Conservation (phyloP, 139 green algal genomes). For the Volvox reticuliferus region DNA sequence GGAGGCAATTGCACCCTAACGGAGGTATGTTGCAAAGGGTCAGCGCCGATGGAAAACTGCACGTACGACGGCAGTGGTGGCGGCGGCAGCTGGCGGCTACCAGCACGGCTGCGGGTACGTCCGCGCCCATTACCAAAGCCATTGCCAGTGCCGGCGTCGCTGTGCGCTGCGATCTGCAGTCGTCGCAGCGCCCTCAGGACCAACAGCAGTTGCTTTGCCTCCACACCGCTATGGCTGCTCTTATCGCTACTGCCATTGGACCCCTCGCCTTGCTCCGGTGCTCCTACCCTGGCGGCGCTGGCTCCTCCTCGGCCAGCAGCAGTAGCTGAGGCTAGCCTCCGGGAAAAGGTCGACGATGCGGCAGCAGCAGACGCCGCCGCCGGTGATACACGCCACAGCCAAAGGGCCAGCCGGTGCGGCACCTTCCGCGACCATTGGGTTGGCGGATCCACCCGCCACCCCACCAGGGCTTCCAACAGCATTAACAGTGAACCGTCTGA, state of each 20-base stretch:
- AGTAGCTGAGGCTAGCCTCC: background rate
- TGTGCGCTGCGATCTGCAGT: background rate
- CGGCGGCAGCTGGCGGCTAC: no score
- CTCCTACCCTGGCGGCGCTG: background rate
- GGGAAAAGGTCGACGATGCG: background rate
- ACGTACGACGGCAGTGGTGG: background rate
- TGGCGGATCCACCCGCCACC: slow-evolving; percentile 25
- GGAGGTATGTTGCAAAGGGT: background rate
- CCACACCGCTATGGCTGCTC: background rate
- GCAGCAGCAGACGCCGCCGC: background rate
- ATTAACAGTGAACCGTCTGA: slow-evolving; percentile 18
- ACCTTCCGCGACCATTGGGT: background rate
- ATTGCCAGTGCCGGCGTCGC: background rate
- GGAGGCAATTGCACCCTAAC: background rate
- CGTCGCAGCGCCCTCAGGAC: background rate
- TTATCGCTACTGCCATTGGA: no score
- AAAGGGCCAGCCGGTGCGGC: slow-evolving; percentile 5
- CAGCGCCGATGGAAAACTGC: no score
- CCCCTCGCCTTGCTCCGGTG: no score
- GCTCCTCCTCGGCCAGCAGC: background rate
- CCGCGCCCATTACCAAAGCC: no score
- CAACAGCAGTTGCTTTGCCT: background rate
- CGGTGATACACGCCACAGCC: background rate
- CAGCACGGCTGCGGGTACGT: no score
- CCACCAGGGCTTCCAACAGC: background rate